Conservation (phyloP, 2,329 filamentous ascomycete species). For the Capronia epimyces region DNA sequence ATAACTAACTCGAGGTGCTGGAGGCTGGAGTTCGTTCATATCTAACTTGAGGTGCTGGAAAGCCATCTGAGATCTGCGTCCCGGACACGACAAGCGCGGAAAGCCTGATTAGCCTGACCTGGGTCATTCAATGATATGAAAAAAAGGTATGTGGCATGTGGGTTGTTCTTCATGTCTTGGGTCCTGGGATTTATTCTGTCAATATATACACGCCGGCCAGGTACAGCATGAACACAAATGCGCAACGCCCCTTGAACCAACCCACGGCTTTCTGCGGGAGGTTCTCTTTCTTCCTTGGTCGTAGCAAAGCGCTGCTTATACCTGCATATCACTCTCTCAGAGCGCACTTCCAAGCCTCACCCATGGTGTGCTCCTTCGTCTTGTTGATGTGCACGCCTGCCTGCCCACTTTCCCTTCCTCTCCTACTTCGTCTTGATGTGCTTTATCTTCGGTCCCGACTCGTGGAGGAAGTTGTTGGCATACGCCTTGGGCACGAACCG, state of each 20-base stretch:
- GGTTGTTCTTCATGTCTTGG: no score
- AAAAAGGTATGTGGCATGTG: no score
- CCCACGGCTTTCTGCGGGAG: background rate
- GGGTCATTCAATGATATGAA: no score
- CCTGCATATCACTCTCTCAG: no score
- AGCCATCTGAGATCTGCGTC: no score
- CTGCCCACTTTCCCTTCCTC: slow-evolving; percentile 53
- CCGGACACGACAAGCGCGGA: no score
- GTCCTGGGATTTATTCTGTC: background rate
- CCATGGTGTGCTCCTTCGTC: background rate
- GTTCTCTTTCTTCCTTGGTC: background rate
- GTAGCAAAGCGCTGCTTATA: background rate
- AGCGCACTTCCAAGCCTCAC: no score
- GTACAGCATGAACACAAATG: background rate
- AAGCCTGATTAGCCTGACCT: no score
- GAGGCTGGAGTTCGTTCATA: no score
- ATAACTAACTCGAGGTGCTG: no score
- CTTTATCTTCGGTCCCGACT: slow-evolving; percentile 60
- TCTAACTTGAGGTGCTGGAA: no score
- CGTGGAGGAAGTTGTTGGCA: slow-evolving; percentile 91
- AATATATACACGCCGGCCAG: slow-evolving; percentile 1
- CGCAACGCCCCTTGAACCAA: background rate
- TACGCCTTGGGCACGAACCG: slow-evolving; percentile 88
- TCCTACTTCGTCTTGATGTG: slow-evolving; percentile 71
- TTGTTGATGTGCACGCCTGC: background rate